These are phyloP conservation scores for Blastocystis sp. DNA, from an alignment of 352 stramenopile genomes.

Conservation along the genomic window DNA sequence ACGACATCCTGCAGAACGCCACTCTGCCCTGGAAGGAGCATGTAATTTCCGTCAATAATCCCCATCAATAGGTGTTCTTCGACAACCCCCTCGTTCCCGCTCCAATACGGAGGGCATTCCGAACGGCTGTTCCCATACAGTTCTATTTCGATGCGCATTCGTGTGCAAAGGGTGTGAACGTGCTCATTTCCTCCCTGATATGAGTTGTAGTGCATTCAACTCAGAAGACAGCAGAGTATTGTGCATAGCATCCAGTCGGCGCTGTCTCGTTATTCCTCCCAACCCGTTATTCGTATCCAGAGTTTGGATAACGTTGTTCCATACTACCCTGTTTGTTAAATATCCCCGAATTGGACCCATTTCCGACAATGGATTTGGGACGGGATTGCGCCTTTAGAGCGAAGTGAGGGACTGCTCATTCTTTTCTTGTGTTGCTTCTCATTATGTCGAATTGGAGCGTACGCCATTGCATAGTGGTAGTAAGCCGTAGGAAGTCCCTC, in stretches of 20 bases:
- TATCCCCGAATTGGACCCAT: neutral
- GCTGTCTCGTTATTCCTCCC: neutral
- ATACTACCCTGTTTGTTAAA: slow-evolving; percentile 10
- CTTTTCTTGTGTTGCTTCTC: slow-evolving; percentile 9
- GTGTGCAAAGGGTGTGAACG: neutral
- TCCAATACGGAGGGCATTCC: neutral
- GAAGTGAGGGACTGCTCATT: neutral
- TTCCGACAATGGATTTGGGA: neutral
- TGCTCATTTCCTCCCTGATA: neutral
- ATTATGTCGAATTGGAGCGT: slow-evolving; percentile 67
- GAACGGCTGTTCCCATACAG: neutral
- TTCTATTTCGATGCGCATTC: neutral
- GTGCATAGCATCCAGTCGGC: neutral
- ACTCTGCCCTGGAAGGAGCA: slow-evolving; percentile 59
- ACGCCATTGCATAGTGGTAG: neutral
- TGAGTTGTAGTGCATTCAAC: slow-evolving; percentile 43
- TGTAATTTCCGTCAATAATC: neutral
- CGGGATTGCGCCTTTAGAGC: slow-evolving; percentile 5
- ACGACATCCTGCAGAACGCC: slow-evolving; percentile 8
- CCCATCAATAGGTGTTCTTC: slow-evolving; percentile 33
- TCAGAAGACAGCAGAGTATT: neutral
- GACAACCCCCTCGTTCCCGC: slow-evolving; percentile 13
- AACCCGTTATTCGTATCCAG: slow-evolving; percentile 9
- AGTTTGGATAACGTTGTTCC: slow-evolving; percentile 38
- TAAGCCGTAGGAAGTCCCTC: slow-evolving; percentile 75